Evolutionary conservation across 2,329 filamentous ascomycete genomes (phyloP).

Genomic region (Phyllosticta paracitricarpa): DNA sequence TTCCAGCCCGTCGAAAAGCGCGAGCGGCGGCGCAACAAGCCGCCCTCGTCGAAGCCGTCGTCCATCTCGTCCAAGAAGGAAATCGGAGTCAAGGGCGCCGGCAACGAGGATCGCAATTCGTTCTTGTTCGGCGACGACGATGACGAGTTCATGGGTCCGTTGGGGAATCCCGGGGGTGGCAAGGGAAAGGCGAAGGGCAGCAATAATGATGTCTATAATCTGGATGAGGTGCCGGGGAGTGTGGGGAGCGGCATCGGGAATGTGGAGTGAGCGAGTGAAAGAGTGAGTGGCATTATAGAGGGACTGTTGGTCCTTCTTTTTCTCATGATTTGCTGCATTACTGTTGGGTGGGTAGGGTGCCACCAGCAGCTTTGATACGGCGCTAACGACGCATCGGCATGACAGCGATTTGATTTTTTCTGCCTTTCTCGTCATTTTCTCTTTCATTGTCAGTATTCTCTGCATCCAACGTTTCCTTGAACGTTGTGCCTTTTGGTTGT

Average conservation of each 20-base stretch:
- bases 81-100: neutral
- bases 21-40: constrained; percentile 6
- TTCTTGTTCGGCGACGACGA: constrained; percentile 33
- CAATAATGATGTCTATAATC: constrained; percentile 28
- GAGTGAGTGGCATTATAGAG: too few relatives aligned
- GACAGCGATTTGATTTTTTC: neutral
- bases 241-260: neutral
- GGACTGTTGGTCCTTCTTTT: neutral
- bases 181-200: constrained; percentile 17
- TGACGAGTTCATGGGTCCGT: constrained; percentile 18
- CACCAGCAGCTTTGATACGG: neutral
- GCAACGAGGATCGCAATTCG: constrained; percentile 8
- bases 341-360: neutral
- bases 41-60: neutral
- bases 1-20: constrained; percentile 6
- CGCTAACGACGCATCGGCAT: neutral
- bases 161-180: constrained; percentile 12
- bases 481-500: neutral
- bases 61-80: neutral
- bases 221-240: constrained; percentile 17
- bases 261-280: neutral
- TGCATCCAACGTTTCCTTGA: neutral
- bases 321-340: neutral
- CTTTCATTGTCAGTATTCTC: neutral
- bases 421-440: neutral